phyloP scores from a whole-genome alignment of 2,329 filamentous ascomycete species.

The Colletotrichum horii region DNA sequence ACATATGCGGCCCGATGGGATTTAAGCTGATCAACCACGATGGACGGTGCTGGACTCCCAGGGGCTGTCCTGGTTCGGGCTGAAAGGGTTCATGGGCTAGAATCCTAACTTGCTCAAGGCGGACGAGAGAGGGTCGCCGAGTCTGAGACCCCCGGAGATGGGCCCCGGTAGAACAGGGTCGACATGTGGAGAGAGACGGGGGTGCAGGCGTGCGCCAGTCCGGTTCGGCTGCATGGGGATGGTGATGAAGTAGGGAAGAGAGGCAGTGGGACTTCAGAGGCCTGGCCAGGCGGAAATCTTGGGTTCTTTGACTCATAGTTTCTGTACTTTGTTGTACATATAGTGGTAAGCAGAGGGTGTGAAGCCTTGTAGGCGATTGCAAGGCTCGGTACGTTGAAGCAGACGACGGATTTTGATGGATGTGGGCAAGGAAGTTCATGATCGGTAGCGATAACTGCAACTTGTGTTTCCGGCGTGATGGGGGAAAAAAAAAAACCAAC shows the following conservation, averaged over 20 bases:
- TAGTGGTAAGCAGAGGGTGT: not conserved
- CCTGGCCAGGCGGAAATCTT: not conserved
- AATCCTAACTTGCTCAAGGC: constrained; percentile 1
- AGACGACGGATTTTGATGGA: not conserved
- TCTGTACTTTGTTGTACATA: not conserved
- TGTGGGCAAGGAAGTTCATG: not conserved
- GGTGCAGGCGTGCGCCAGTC: not conserved
- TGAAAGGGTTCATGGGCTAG: not conserved
- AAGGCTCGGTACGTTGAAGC: not conserved
- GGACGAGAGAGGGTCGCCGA: not conserved
- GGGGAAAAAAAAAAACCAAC: not conserved
- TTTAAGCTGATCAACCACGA: not conserved
- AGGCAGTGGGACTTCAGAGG: not conserved
- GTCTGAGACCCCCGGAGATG: constrained; percentile 10
- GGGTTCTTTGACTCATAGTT: not conserved
- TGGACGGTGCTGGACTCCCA: not conserved
- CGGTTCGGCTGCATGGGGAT: not conserved
- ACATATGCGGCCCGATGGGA: not conserved
- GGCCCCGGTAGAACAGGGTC: constrained; percentile 8
- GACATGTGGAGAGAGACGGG: constrained; percentile 9
- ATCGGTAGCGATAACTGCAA: not conserved
- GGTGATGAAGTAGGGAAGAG: not conserved
- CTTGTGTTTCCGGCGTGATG: not conserved
- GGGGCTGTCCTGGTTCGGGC: not conserved
- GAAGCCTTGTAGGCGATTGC: not conserved